These are phyloP conservation scores for Diutina siamensis DNA, from an alignment of 1,139 yeast species.

Conservation along the genomic window DNA sequence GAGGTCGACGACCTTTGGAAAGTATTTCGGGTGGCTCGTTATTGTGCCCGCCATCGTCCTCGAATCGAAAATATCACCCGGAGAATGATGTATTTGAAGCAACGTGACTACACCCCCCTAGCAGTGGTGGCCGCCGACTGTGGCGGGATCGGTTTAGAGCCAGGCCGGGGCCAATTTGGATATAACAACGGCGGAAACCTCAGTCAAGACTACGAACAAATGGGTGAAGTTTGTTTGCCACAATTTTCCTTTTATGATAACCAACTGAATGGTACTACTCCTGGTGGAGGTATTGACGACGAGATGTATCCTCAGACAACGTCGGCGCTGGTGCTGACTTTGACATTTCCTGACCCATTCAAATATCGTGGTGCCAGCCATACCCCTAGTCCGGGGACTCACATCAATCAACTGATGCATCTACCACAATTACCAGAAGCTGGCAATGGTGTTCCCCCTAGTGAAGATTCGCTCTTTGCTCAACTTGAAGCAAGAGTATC, in stretches of 20 bases:
- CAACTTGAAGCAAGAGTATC: background rate
- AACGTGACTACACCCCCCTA: slow-evolving; percentile 1
- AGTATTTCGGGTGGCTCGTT: slow-evolving; percentile 2
- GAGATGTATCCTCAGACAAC: background rate
- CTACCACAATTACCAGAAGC: no score
- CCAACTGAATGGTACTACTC: background rate
- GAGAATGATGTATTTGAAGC: background rate
- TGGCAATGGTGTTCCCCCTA: background rate
- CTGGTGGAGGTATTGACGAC: background rate
- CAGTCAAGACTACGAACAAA: background rate
- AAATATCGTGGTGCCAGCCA: background rate
- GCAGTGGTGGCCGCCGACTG: slow-evolving; percentile 1
- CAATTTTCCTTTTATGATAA: slow-evolving; percentile 1
- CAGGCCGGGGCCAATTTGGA: background rate
- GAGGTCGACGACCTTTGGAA: slow-evolving; percentile 5
- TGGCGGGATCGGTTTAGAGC: slow-evolving; percentile 1
- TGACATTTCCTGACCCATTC: background rate
- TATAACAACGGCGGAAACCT: background rate
- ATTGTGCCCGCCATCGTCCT: background rate
- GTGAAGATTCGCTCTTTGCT: background rate
- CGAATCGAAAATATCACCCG: slow-evolving; percentile 5
- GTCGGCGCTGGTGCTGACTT: background rate
- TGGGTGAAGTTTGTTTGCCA: slow-evolving; percentile 5
- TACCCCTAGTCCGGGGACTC: background rate
- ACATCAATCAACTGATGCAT: background rate